Conservation (phyloP, 106 monocot genomes). For the Platanthera zijinensis region DNA sequence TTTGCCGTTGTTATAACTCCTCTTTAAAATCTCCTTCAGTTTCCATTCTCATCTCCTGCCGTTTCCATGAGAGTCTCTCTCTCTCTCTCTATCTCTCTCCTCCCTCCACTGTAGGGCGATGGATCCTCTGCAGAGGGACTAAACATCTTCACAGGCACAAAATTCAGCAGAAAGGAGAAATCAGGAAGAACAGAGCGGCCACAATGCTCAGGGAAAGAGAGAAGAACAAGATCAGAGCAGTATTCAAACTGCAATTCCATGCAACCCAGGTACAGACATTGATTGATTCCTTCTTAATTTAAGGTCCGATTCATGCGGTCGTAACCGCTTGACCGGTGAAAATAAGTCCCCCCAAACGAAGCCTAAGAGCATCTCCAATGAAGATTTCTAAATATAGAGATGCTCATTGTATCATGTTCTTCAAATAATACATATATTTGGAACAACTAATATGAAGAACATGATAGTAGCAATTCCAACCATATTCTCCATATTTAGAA, state of each 20-base stretch:
- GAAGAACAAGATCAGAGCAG: slow-evolving; percentile 80
- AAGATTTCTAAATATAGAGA: too few species aligned
- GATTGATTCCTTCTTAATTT: too few species aligned
- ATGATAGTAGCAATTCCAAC: too few species aligned
- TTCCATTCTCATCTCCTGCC: background rate
- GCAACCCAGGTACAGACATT: slow-evolving; percentile 47
- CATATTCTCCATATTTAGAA: too few species aligned
- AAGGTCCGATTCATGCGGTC: too few species aligned
- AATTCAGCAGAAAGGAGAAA: background rate
- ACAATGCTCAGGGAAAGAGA: slow-evolving; percentile 79
- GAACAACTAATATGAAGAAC: too few species aligned
- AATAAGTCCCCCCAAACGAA: too few species aligned
- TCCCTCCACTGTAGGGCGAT: background rate
- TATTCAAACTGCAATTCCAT: slow-evolving; percentile 80
- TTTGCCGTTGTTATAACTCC: slow-evolving; percentile 2
- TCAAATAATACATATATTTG: too few species aligned
- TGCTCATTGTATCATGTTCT: too few species aligned
- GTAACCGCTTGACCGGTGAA: too few species aligned
- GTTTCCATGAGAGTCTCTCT: slow-evolving; percentile 10
- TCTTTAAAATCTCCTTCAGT: background rate
- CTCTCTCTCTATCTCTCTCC: background rate
- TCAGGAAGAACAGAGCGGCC: background rate
- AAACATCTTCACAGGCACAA: background rate
- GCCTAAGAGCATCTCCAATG: too few species aligned
- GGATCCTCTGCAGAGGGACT: background rate